These are phyloP conservation scores for Pseudotsuga menziesii DNA, from an alignment of 75 land plant genomes.

Conservation along the genomic window DNA sequence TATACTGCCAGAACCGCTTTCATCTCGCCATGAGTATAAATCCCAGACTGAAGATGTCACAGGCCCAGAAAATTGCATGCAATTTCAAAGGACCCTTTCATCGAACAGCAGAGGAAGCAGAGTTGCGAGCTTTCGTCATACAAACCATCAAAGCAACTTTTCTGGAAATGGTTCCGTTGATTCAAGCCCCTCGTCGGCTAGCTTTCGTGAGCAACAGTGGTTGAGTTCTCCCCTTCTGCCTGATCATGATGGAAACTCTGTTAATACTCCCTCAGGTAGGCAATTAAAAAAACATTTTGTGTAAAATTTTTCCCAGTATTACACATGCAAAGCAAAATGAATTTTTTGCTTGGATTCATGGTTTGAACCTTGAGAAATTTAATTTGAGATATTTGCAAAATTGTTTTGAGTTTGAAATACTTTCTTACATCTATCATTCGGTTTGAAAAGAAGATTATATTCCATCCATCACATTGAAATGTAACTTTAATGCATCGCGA, in stretches of 20 bases:
- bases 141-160: not conserved
- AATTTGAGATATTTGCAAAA: too few relatives aligned
- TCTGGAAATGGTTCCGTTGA: not conserved
- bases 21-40: not conserved
- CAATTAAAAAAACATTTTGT: not conserved
- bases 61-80: not conserved
- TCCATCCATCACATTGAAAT: too few relatives aligned
- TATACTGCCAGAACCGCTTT: not conserved
- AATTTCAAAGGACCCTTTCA: not conserved
- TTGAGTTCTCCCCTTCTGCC: not conserved
- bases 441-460: too few relatives aligned
- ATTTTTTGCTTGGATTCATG: too few relatives aligned
- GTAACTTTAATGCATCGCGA: too few relatives aligned
- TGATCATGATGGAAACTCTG: not conserved
- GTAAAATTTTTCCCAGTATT: not conserved
- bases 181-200: not conserved
- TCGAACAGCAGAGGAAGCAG: conserved; percentile 3
- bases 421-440: too few relatives aligned
- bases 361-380: too few relatives aligned
- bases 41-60: not conserved
- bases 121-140: not conserved
- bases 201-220: not conserved
- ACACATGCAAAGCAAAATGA: not conserved
- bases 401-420: too few relatives aligned
- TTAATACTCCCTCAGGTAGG: not conserved